Evolutionary conservation across 192 early-diverging fungal species (phyloP), one percentile per base, ranked within the genome.

Genomic region (Podila epigama): DNA sequence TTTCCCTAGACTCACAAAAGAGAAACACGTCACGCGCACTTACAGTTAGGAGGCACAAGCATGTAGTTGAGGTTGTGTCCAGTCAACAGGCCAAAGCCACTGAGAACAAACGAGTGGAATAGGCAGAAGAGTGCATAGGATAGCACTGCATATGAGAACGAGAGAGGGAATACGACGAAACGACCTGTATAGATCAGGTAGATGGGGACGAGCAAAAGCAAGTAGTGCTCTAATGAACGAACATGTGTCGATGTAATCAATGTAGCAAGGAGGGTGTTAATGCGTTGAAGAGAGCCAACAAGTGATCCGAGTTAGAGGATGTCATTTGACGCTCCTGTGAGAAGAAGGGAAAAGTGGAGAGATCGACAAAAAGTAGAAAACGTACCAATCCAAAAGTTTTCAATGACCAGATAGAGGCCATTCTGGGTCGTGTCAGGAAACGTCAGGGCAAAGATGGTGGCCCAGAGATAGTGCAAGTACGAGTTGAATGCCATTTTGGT

Each of bases 41-140:
- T 85, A 85, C 84, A 71, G 35, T 83, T 83, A 18, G 84, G 84
- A 50, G 84, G 84, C 18, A 83, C 69, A 22, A 88, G 75, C 56
- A 86, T 78, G 53, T 88, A 88, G 63, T 88, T 86, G 11, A 88
- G 54, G 51, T 88, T 88, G 32, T 81, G 65, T n/a, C 81, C 75
- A 16, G 85, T 81, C 54, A 77, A 67, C 5, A 88, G 58, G 1
- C 85, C 85, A 56, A 83, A 67, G 20, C 79, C 40, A 54, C 73
- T 79, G 32, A 88, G 44, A 1, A 88, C 5, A 36, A 82, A 75
- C 11, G 85, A 86, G 52, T 88, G 86, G 58, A 80, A 88, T 51
- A 88, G 71, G 2, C 75, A 68, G 48, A 81, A 85, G 28, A 81
- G 12, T 16, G 81, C 73, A 40, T 83, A 88, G 2, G 86, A 86